phyloP scores from a whole-genome alignment of 495 filamentous ascomycete species.

The Cudoniella acicularis region DNA sequence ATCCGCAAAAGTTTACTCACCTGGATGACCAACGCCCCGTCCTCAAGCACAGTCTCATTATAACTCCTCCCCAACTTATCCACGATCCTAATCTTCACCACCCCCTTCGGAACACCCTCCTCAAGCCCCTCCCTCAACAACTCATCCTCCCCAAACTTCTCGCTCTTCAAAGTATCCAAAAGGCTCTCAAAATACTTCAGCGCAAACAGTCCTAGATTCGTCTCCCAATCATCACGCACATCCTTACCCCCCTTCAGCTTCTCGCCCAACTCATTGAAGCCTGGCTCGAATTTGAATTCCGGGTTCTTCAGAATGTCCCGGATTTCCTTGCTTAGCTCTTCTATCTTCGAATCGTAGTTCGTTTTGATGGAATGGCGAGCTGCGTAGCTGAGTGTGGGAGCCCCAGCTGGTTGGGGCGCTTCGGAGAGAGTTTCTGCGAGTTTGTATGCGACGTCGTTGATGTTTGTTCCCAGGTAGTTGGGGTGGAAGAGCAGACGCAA shows the following conservation, averaged over 20 bases:
- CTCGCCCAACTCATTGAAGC: slow-evolving; percentile 45
- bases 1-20: slow-evolving; percentile 1
- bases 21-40: slow-evolving; percentile 30
- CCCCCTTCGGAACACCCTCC: slow-evolving; percentile 36
- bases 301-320: slow-evolving; percentile 36
- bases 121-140: slow-evolving; percentile 42
- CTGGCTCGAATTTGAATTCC: slow-evolving; percentile 38
- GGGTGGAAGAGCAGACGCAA: slow-evolving; percentile 44
- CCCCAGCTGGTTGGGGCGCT: slow-evolving; percentile 31
- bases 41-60: slow-evolving; percentile 39
- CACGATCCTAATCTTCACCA: slow-evolving; percentile 41
- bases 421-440: slow-evolving; percentile 40
- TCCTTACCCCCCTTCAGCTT: slow-evolving; percentile 38
- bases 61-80: slow-evolving; percentile 42
- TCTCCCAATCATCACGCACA: slow-evolving; percentile 40
- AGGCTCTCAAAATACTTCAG: slow-evolving; percentile 39
- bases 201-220: slow-evolving; percentile 32
- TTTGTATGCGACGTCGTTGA: slow-evolving; percentile 31
- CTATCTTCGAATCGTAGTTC: slow-evolving; percentile 39
- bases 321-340: slow-evolving; percentile 32
- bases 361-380: slow-evolving; percentile 40
- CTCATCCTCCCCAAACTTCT: slow-evolving; percentile 45
- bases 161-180: slow-evolving; percentile 24
- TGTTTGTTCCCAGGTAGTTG: slow-evolving; percentile 40
- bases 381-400: slow-evolving; percentile 37